phyloP scores from a whole-genome alignment of 768 basidiomycete species.

The Sistotremastrum niveocremeum region DNA sequence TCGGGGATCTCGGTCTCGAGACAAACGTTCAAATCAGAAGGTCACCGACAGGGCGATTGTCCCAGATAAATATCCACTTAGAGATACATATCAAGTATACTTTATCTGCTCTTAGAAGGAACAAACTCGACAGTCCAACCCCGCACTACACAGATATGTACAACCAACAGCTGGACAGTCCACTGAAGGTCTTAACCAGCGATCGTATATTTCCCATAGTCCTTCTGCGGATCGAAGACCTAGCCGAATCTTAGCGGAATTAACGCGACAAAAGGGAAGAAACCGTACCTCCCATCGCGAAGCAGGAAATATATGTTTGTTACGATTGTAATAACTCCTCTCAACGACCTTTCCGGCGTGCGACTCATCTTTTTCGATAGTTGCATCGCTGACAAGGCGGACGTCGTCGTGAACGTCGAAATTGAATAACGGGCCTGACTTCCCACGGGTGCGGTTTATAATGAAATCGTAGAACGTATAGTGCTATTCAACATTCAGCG shows the following conservation, averaged over 20 bases:
- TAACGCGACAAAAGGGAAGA: neutral
- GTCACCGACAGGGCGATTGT: too few species aligned
- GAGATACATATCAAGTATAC: too few species aligned
- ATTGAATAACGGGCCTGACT: slow-evolving; percentile 94
- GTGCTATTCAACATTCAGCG: slow-evolving; percentile 40
- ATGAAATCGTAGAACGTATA: slow-evolving; percentile 99
- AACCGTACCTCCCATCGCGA: slow-evolving; percentile 86
- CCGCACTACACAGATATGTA: too few species aligned
- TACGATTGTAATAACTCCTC: slow-evolving; percentile 86
- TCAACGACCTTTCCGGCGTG: slow-evolving; percentile 99
- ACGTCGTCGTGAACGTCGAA: slow-evolving; percentile 99
- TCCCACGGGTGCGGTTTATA: slow-evolving; percentile 94
- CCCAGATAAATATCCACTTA: too few species aligned
- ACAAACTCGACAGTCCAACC: too few species aligned
- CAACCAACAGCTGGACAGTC: too few species aligned
- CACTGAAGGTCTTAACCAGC: slow-evolving; percentile 10
- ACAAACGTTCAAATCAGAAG: too few species aligned
- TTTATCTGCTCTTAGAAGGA: too few species aligned
- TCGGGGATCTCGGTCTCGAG: too few species aligned
- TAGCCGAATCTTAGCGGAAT: slow-evolving; percentile 13
- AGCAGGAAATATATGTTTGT: slow-evolving; percentile 96
- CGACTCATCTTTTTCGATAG: slow-evolving; percentile 94
- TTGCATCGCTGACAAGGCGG: slow-evolving; percentile 84
- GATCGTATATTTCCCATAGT: slow-evolving; percentile 86
- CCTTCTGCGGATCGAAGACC: slow-evolving; percentile 91